Percentiles rank a stretch among this genome's conserved stretches.
Evolutionary conservation across 805 yeast genomes (phyloP).

Genomic region (Candida ovalis): DNA sequence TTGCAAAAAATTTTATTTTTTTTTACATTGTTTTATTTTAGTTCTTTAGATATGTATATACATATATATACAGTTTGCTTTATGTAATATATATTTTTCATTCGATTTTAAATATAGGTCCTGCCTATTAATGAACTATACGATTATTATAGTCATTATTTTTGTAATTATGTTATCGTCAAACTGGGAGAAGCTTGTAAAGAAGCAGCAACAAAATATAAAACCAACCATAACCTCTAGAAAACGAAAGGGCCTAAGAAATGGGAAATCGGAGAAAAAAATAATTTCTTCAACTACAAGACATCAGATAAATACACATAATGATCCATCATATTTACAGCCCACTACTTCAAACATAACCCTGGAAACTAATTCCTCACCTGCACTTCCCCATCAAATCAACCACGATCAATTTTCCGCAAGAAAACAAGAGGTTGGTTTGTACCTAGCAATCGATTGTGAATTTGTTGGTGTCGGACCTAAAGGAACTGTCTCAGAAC

Average conservation of each 20-base stretch:
- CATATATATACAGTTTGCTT: no score
- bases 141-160: background rate
- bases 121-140: no score
- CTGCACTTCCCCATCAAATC: conserved; percentile 7
- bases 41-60: no score
- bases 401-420: conserved; percentile 2
- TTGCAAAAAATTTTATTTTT: background rate
- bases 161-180: conserved; percentile 11
- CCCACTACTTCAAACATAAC: no score
- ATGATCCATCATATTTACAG: no score
- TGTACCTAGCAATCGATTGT: conserved; percentile 81
- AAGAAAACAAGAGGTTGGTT: conserved; percentile 51
- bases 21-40: background rate
- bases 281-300: conserved; percentile 5
- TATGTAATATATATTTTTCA: no score
- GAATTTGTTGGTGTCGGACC: conserved; percentile 92
- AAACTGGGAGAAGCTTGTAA: conserved; percentile 20
- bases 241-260: background rate
- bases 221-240: background rate
- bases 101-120: no score
- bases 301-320: background rate
- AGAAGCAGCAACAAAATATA: conserved; percentile 8
- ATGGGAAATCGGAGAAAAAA: background rate
- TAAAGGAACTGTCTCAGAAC: conserved; percentile 62
- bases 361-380: no score